These are phyloP conservation scores for Pseudognaphalium luteoalbum DNA, from an alignment of 129 eudicot species.

Conservation along the genomic window DNA sequence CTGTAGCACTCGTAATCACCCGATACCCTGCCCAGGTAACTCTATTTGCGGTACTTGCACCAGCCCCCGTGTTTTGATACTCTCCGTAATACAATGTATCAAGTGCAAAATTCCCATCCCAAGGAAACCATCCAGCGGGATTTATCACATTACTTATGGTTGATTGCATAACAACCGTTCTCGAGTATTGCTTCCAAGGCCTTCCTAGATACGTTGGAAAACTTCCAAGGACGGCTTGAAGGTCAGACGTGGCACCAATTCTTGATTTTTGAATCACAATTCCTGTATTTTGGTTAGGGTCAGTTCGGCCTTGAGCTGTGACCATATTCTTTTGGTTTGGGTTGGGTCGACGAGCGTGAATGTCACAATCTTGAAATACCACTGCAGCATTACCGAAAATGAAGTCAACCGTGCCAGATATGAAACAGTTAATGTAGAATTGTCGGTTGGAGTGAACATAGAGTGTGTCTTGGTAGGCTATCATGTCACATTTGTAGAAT, in stretches of 20 bases:
- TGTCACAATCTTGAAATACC: constrained; percentile 79
- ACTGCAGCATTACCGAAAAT: constrained; percentile 82
- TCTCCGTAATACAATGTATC: constrained; percentile 65
- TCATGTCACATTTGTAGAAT: constrained; percentile 63
- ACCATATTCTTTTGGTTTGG: constrained; percentile 70
- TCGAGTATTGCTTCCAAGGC: constrained; percentile 80
- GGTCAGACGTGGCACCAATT: constrained; percentile 67
- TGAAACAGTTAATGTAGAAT: constrained; percentile 54
- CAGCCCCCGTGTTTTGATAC: constrained; percentile 70
- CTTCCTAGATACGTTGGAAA: constrained; percentile 74
- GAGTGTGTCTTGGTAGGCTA: constrained; percentile 85
- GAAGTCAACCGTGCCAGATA: constrained; percentile 80
- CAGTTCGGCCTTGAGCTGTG: constrained; percentile 83
- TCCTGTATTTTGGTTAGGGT: constrained; percentile 90
- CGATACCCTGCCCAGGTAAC: constrained; percentile 66
- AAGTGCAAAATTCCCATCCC: constrained; percentile 66
- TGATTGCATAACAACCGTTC: constrained; percentile 74
- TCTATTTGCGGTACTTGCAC: constrained; percentile 58
- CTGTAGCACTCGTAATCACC: constrained; percentile 61
- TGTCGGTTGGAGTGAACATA: constrained; percentile 87
- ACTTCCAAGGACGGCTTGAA: constrained; percentile 45
- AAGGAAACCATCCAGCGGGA: constrained; percentile 80
- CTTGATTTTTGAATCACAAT: constrained; percentile 69
- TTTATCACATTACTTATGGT: constrained; percentile 51
- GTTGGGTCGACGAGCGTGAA: constrained; percentile 67